phyloP scores from a whole-genome alignment of 139 green algal genomes.

The Tetratostichococcus sp. region DNA sequence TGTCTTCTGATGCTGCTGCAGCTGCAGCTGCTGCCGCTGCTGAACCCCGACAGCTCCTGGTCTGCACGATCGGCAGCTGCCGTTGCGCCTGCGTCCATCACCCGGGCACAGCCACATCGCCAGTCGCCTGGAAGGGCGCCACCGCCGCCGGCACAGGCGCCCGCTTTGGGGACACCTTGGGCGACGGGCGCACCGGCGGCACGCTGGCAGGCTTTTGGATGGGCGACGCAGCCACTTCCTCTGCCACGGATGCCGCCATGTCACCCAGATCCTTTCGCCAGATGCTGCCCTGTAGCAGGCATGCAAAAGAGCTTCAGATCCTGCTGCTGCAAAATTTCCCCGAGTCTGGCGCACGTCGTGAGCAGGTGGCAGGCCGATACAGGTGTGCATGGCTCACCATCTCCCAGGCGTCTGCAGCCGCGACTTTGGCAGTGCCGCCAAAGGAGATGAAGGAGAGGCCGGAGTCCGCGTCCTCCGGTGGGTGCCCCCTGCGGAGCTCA shows the following conservation, averaged over 20 bases:
- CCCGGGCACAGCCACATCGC: neutral
- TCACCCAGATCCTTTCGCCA: neutral
- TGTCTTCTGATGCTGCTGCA: too few relatives aligned
- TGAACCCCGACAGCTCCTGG: too few relatives aligned
- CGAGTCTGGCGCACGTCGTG: too few relatives aligned
- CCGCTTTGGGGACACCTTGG: neutral
- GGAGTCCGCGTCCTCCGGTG: conserved; percentile 35
- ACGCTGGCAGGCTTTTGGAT: neutral
- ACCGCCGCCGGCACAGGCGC: neutral
- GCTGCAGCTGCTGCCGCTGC: too few relatives aligned
- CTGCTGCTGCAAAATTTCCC: too few relatives aligned
- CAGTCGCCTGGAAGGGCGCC: neutral
- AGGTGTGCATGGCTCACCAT: conserved; percentile 20
- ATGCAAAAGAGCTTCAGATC: too few relatives aligned
- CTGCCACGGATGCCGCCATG: neutral
- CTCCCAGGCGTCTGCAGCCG: conserved; percentile 38
- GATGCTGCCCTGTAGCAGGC: neutral
- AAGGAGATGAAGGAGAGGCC: conserved; percentile 65
- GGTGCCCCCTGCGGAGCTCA: conserved; percentile 46
- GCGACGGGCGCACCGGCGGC: neutral
- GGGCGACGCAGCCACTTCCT: neutral
- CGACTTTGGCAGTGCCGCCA: conserved; percentile 41
- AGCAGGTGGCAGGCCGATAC: too few relatives aligned
- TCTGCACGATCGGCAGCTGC: too few relatives aligned
- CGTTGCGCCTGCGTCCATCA: neutral